Evolutionary conservation across 495 filamentous ascomycete species (phyloP), one percentile per base, ranked within the genome.

Genomic region (Lasiosphaeria hispida): DNA sequence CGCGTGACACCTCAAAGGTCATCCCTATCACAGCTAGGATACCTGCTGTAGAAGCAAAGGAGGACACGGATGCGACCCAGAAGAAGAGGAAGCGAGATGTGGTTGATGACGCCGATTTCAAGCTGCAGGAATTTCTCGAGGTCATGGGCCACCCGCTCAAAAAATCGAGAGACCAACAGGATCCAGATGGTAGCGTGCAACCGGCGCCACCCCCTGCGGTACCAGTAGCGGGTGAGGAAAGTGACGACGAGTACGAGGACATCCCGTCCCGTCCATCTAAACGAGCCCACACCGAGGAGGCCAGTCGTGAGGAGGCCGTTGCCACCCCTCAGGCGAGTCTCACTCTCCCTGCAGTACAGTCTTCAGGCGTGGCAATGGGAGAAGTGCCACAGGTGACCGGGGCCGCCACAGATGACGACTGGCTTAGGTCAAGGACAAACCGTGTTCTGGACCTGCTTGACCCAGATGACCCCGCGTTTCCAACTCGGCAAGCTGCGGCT

Each of bases 351-450:
- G 47, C 42, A 17, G 19, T 59, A 33, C 40, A 57, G 10, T 17
- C 53, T 34, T 48, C 33, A 49, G 65, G 61, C 15, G 51, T 60
- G 17, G 37, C 41, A 23, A 18, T 57, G 49, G 44, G 40, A 44
- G 53, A 60, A 44, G 57, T 48, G 13, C 57, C 52, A 14, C 58
- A 58, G 38, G 58, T 60, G 17, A 33, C 60, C 13, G 61, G 52
- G 10, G 66, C 73, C 48, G 77, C 83, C 17, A 86, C 87, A 10
- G 95, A 98, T 69, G 81, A 83, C 44, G 94, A 99, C 68, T 99
- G 94, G 94, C 78, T 96, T 48, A 86, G 94, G 40, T 95, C 89
- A 40, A 87, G 90, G 61, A 97, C 92, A n/a, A 97, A 86, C 69
- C 84, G 95, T 61, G 73, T 97, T 45, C 79, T 97, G 37, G 95